These are phyloP conservation scores for Wickerhamomyces hampshirensis DNA, from an alignment of 805 yeast species.

Conservation along the genomic window DNA sequence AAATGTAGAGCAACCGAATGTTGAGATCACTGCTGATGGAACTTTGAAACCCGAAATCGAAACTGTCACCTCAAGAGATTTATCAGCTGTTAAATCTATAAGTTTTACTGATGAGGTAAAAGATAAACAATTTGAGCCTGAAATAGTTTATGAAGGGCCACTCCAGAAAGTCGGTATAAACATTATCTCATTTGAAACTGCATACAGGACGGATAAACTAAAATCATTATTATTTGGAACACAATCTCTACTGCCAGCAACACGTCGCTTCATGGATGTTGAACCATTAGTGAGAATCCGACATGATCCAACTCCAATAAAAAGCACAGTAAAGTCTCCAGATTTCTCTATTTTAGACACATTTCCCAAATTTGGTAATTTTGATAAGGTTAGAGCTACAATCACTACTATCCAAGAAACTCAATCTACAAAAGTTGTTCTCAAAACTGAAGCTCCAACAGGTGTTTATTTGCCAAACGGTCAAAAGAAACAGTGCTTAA, in stretches of 20 bases:
- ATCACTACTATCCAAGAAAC: conserved; percentile 19
- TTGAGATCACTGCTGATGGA: too few relatives aligned
- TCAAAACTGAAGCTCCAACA: conserved; percentile 67
- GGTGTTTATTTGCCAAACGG: conserved; percentile 72
- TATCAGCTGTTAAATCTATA: conserved; percentile 1
- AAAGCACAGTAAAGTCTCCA: conserved; percentile 42
- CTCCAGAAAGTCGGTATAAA: conserved; percentile 54
- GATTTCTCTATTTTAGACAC: conserved; percentile 28
- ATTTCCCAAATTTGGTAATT: conserved; percentile 59
- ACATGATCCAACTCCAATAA: conserved; percentile 18
- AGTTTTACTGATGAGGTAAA: background rate
- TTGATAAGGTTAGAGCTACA: conserved; percentile 35
- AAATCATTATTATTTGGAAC: conserved; percentile 47
- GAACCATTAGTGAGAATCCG: conserved; percentile 46
- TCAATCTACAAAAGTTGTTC: conserved; percentile 42
- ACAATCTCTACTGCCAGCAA: conserved; percentile 47
- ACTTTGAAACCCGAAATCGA: too few relatives aligned
- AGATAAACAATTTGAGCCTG: background rate
- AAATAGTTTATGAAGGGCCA: conserved; percentile 58
- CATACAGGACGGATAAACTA: conserved; percentile 11
- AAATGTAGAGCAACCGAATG: too few relatives aligned
- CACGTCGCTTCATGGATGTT: conserved; percentile 48
- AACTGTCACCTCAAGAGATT: too few relatives aligned
- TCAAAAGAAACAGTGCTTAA: conserved; percentile 60
- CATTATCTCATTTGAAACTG: conserved; percentile 43